These are phyloP conservation scores for Hamamelis virginiana DNA, from an alignment of 164 flowering plant genomes.

Conservation along the genomic window DNA sequence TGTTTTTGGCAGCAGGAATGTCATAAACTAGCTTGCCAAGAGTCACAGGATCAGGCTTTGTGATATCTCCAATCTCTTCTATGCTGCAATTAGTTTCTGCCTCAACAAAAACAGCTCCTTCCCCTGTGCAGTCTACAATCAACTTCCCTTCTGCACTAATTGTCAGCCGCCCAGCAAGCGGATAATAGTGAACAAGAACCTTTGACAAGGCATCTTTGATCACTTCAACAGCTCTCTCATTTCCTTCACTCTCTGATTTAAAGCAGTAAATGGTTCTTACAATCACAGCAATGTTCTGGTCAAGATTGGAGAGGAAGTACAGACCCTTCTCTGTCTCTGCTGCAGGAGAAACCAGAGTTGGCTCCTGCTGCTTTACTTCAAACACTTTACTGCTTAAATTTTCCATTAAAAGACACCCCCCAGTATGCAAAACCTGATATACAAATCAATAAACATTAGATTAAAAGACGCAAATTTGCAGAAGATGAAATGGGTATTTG, in stretches of 20 bases:
- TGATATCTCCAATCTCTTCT: slow-evolving; percentile 59
- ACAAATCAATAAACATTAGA: background rate
- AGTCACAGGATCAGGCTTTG: slow-evolving; percentile 71
- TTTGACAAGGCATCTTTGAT: slow-evolving; percentile 66
- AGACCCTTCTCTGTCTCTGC: slow-evolving; percentile 54
- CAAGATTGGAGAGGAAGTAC: slow-evolving; percentile 61
- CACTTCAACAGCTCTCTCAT: slow-evolving; percentile 49
- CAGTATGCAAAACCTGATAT: slow-evolving; percentile 2
- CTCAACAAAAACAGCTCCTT: slow-evolving; percentile 84
- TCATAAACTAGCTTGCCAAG: slow-evolving; percentile 79
- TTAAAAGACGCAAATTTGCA: background rate
- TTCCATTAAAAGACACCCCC: slow-evolving; percentile 10
- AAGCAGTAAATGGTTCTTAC: slow-evolving; percentile 64
- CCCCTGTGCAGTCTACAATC: slow-evolving; percentile 73
- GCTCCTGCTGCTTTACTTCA: slow-evolving; percentile 35
- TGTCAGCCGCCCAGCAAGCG: slow-evolving; percentile 67
- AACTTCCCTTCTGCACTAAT: slow-evolving; percentile 76
- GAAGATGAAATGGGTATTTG: background rate
- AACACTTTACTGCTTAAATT: background rate
- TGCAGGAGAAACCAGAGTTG: slow-evolving; percentile 39
- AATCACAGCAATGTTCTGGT: slow-evolving; percentile 65
- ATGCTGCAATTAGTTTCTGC: slow-evolving; percentile 64
- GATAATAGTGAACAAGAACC: slow-evolving; percentile 78
- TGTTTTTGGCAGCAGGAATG: slow-evolving; percentile 67
- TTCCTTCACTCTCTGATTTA: slow-evolving; percentile 47